Evolutionary conservation across 2,329 filamentous ascomycete genomes (phyloP).

Genomic region (Parastagonospora nodorum): DNA sequence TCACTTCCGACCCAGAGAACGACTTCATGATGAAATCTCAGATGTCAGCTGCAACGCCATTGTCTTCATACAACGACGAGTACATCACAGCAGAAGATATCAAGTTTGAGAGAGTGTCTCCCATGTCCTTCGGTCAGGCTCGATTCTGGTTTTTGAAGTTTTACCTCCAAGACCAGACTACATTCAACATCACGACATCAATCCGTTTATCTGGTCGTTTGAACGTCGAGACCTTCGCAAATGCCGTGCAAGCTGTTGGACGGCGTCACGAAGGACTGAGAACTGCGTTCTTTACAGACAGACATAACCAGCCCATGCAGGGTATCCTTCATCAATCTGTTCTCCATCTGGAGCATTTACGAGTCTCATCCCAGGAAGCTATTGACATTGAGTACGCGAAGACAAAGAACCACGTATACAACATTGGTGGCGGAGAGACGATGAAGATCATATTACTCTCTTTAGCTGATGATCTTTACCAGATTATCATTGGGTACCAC

Average conservation of each 20-base stretch:
- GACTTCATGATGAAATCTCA: too few relatives aligned
- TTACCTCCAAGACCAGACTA: constrained; percentile 43
- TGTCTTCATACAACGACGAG: too few relatives aligned
- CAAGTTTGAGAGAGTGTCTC: too few relatives aligned
- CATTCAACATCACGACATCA: constrained; percentile 44
- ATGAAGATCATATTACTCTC: not conserved
- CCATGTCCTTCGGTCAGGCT: constrained; percentile 49
- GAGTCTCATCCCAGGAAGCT: too few relatives aligned
- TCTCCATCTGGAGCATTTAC: not conserved
- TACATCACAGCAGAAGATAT: too few relatives aligned
- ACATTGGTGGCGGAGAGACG: not conserved
- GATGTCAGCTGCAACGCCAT: too few relatives aligned
- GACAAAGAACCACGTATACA: not conserved
- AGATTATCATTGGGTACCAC: constrained; percentile 38
- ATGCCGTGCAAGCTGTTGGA: not conserved
- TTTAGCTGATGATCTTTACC: not conserved
- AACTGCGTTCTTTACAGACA: not conserved
- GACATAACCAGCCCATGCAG: not conserved
- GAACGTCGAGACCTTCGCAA: not conserved
- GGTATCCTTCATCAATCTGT: not conserved
- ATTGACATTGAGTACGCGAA: not conserved
- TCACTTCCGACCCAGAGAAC: too few relatives aligned
- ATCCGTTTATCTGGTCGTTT: not conserved
- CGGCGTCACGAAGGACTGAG: not conserved
- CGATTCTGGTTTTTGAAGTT: constrained; percentile 49